Conservation (phyloP, 768 basidiomycete species). For the Suillus subaureus region DNA sequence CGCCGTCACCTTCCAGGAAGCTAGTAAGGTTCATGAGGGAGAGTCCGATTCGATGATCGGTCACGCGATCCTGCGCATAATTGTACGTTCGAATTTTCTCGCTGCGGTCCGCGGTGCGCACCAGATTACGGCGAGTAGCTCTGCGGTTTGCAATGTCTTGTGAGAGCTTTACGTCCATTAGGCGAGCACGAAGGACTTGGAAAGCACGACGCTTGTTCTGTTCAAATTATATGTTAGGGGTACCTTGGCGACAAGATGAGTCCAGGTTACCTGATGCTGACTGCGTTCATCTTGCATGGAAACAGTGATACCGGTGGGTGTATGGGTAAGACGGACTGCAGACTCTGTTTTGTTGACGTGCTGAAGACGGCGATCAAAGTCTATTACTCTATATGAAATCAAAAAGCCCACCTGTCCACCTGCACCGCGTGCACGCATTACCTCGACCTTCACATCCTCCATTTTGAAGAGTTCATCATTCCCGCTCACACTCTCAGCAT, state of each 20-base stretch:
- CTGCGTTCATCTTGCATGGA: slow-evolving; percentile 98
- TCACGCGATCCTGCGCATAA: slow-evolving; percentile 90
- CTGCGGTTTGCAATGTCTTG: slow-evolving; percentile 73
- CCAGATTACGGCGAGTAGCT: slow-evolving; percentile 67
- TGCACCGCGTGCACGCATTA: slow-evolving; percentile 96
- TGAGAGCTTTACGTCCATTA: slow-evolving; percentile 78
- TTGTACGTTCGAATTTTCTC: slow-evolving; percentile 98
- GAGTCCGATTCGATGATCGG: slow-evolving; percentile 87
- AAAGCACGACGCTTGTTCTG: slow-evolving; percentile 95
- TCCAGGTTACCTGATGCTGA: slow-evolving; percentile 76
- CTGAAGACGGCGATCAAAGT: slow-evolving; percentile 39
- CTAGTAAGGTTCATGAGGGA: slow-evolving; percentile 67
- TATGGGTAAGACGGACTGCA: slow-evolving; percentile 90
- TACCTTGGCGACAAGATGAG: background rate
- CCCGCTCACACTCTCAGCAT: slow-evolving; percentile 47
- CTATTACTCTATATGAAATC: background rate
- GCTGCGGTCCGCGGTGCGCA: slow-evolving; percentile 82
- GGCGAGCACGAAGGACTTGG: slow-evolving; percentile 81
- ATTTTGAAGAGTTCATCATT: slow-evolving; percentile 75
- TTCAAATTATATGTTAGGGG: background rate
- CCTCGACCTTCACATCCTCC: slow-evolving; percentile 88
- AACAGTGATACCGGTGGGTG: slow-evolving; percentile 91
- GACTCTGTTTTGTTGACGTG: slow-evolving; percentile 99
- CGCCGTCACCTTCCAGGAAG: slow-evolving; percentile 67
- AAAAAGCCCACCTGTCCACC: slow-evolving; percentile 78